A percentile compares a stretch with the other conserved stretches of the same genome.
These are phyloP conservation scores for Stylonectria norvegica DNA, from an alignment of 2,329 filamentous ascomycete species.

Conservation along the genomic window DNA sequence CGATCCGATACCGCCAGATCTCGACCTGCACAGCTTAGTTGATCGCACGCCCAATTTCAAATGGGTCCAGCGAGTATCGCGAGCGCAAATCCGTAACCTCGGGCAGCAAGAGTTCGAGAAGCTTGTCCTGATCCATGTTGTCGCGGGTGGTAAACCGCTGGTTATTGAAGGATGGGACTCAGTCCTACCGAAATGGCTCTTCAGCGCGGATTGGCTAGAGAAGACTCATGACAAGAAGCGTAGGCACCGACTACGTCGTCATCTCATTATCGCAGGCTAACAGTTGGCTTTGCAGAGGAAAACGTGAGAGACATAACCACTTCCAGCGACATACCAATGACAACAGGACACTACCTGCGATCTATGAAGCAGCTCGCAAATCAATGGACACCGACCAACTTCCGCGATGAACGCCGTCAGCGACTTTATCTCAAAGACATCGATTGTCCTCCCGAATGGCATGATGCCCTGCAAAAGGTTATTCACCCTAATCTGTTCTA, in stretches of 20 bases:
- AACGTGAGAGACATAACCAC: conserved; percentile 76
- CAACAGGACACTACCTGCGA: conserved; percentile 83
- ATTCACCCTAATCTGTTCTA: conserved; percentile 86
- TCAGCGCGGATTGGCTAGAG: conserved; percentile 77
- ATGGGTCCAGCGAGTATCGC: conserved; percentile 77
- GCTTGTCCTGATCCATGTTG: conserved; percentile 77
- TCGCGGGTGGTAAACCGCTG: conserved; percentile 79
- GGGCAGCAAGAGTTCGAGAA: conserved; percentile 80
- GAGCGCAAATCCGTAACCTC: conserved; percentile 71
- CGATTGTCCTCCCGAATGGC: conserved; percentile 87
- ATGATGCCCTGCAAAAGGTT: conserved; percentile 69
- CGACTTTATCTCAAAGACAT: conserved; percentile 96
- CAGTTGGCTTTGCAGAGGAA: conserved; percentile 56
- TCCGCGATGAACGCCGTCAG: conserved; percentile 74
- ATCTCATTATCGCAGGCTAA: conserved; percentile 16
- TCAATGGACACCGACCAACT: conserved; percentile 74
- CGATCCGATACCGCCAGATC: conserved; percentile 81
- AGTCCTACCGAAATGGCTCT: conserved; percentile 70
- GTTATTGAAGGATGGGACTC: conserved; percentile 87
- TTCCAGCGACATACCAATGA: conserved; percentile 75
- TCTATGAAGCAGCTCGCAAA: conserved; percentile 81
- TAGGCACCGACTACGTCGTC: conserved; percentile 37
- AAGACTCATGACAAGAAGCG: conserved; percentile 75
- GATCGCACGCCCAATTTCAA: conserved; percentile 80
- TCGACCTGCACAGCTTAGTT: conserved; percentile 74